Conservation (phyloP, 768 basidiomycete species). For the Suillus clintonianus region DNA sequence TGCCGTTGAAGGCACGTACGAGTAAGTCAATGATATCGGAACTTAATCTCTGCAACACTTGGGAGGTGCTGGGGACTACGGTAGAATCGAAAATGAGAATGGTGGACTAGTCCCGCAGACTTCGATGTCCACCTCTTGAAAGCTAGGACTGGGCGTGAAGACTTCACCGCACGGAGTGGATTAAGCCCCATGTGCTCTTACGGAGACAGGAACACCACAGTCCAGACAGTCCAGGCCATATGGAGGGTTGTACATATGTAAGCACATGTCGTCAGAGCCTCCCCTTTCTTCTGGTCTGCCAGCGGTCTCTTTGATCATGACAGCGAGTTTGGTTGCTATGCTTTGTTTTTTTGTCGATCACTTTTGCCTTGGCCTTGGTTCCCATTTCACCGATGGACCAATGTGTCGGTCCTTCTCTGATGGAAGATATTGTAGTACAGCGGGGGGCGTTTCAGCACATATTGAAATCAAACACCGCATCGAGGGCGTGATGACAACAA, state of each 20-base stretch:
- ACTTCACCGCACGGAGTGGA: neutral
- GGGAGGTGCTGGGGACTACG: neutral
- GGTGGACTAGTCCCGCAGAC: neutral
- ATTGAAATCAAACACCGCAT: neutral
- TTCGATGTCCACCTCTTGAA: neutral
- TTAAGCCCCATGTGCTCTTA: neutral
- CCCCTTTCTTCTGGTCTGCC: neutral
- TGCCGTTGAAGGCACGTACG: neutral
- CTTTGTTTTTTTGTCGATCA: neutral
- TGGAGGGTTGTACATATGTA: neutral
- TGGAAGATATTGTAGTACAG: neutral
- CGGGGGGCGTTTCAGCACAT: neutral
- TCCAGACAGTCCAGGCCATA: neutral
- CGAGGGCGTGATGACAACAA: neutral
- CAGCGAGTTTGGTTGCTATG: neutral
- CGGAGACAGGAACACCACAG: neutral
- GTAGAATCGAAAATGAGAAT: neutral
- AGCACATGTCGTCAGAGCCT: too few relatives aligned
- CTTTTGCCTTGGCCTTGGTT: neutral
- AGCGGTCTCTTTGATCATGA: neutral
- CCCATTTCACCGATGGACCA: neutral
- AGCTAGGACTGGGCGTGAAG: neutral
- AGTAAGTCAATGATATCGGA: neutral
- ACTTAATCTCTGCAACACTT: neutral
- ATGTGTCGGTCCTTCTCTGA: neutral